Base-by-base conservation (phyloP, 2,329 filamentous ascomycete species). In the Fusarium sp. region DNA sequence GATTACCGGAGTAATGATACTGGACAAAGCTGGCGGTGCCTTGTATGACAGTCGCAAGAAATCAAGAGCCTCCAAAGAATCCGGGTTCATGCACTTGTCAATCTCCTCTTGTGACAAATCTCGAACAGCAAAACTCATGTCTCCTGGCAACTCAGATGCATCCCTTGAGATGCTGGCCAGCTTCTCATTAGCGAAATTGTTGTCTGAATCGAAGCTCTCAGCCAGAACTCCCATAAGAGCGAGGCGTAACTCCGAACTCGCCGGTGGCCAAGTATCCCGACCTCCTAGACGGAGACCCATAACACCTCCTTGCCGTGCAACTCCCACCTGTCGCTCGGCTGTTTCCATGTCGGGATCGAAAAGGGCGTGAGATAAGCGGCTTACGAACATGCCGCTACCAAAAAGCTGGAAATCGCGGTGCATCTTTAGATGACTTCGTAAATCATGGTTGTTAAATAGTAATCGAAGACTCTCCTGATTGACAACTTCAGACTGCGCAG, bases 21-120 rank as follows among this genome's bases (percentile, higher is more conserved):
- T 84, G 39, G 90, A 85, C 1, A 98, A 83, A 2, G 93, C 88
- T 1, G 86, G 79, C 0, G 94, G 91, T 1, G 94, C 86, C 39
- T 91, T 92, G 80, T 98, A 98, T 44, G 94, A 92, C 10, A 99
- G 82, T 3, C 93, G 89, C 18, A 99, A 84, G 75, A 99, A 98
- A 79, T 98, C 96, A n/a, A 98, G 84, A 0, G 96, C 96, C 76
- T 95, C 90, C 20, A 98, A 85, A 0, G 91, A 92, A 75, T 93
- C 87, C 0, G 93, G 90, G 73, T 98, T 88, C 84, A 97, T 90
- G 78, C 94, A 95, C 66, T 87, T 89, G 53, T 93, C 88, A 47
- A 97, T 92, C 71, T 98, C 94, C 46, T 91, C 90, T 10, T 89
- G 84, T 0, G 90, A 86, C 66, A 98, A 85, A 71, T 95, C 91